phyloP scores from a whole-genome alignment of 1,139 yeast genomes.

The Maudiozyma humilis region DNA sequence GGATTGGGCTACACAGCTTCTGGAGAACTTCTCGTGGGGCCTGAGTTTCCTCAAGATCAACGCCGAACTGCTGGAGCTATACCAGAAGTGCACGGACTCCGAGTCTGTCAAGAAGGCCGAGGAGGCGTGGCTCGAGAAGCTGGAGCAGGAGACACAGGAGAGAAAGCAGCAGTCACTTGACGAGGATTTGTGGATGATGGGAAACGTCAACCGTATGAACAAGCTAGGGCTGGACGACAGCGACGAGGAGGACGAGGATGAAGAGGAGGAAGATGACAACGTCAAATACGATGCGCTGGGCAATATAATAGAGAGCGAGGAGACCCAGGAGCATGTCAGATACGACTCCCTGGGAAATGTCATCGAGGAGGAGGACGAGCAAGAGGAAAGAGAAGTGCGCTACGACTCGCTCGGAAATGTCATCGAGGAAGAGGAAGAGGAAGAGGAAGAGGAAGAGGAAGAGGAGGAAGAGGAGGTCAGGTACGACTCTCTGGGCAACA shows the following conservation, averaged over 20 bases:
- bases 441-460: conserved; percentile 9
- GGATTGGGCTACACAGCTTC: conserved; percentile 78
- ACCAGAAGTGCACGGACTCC: conserved; percentile 73
- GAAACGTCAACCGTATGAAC: conserved; percentile 53
- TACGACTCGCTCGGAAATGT: conserved; percentile 24
- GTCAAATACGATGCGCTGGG: conserved; percentile 25
- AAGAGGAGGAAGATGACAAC: conserved; percentile 25
- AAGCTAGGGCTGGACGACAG: conserved; percentile 17
- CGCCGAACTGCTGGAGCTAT: conserved; percentile 63
- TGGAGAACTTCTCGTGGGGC: conserved; percentile 90
- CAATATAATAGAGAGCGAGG: conserved; percentile 14
- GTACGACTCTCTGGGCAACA: conserved; percentile 25
- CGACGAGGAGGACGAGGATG: conserved; percentile 28
- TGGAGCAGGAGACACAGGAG: conserved; percentile 62
- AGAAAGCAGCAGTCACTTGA: conserved; percentile 44
- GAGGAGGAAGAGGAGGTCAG: conserved; percentile 13
- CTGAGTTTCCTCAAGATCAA: conserved; percentile 75
- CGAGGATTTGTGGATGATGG: conserved; percentile 71
- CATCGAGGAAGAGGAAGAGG: conserved; percentile 16
- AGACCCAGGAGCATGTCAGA: conserved; percentile 21
- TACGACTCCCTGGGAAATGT: conserved; percentile 23
- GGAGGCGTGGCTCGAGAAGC: conserved; percentile 59
- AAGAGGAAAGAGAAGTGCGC: conserved; percentile 14
- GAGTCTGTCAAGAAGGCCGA: conserved; percentile 69
- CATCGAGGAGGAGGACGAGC: conserved; percentile 20